These are phyloP conservation scores for Didymella sp. DNA, from an alignment of 2,329 filamentous ascomycete genomes.

Conservation along the genomic window DNA sequence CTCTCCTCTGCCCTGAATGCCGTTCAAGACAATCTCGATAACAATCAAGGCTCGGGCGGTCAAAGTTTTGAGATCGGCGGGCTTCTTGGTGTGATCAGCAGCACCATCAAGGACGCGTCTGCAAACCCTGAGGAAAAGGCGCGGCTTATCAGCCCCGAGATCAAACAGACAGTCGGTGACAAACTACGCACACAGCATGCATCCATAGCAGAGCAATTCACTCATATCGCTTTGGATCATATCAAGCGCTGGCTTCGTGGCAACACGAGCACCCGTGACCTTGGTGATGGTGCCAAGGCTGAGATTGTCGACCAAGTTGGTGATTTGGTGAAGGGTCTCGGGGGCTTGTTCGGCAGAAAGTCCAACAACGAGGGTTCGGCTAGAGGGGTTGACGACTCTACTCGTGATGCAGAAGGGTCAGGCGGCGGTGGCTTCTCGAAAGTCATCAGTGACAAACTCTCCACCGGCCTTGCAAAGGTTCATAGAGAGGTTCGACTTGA, in stretches of 20 bases:
- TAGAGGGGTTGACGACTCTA: constrained; percentile 26
- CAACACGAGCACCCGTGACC: constrained; percentile 39
- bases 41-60: constrained; percentile 21
- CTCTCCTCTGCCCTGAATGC: constrained; percentile 35
- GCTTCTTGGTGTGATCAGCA: constrained; percentile 36
- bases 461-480: constrained; percentile 40
- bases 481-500: constrained; percentile 41
- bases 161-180: constrained; percentile 37
- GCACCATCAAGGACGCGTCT: constrained; percentile 38
- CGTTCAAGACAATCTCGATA: constrained; percentile 38
- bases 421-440: constrained; percentile 36
- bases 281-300: constrained; percentile 40
- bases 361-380: constrained; percentile 25
- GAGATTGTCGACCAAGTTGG: constrained; percentile 41
- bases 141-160: constrained; percentile 41
- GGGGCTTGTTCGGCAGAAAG: constrained; percentile 35
- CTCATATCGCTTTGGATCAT: constrained; percentile 38
- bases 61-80: constrained; percentile 35
- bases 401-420: constrained; percentile 21
- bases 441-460: constrained; percentile 41
- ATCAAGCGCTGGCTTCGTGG: constrained; percentile 44
- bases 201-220: constrained; percentile 40
- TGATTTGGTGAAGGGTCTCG: constrained; percentile 39
- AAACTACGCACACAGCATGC: constrained; percentile 39
- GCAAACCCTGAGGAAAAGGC: constrained; percentile 41